Evolutionary conservation across 202 grass and related monocot species (phyloP).

Genomic region (Schoenoplectus tabernaemontani): DNA sequence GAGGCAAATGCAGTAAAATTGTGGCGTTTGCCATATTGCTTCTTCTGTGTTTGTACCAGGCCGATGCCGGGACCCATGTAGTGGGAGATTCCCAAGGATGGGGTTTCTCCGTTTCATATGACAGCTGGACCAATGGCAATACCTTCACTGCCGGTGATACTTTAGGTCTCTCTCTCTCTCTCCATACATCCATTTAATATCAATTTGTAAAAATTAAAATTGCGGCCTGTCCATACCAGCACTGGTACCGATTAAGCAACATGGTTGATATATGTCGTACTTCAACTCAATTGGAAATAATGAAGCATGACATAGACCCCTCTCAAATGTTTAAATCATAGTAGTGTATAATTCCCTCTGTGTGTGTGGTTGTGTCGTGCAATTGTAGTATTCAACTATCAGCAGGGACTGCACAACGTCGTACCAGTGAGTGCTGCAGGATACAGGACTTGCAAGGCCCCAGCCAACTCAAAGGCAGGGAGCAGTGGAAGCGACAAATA

Average conservation of each 20-base stretch:
- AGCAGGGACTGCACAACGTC: constrained; percentile 36
- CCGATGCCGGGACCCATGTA: constrained; percentile 30
- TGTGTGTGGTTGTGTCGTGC: background rate
- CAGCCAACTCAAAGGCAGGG: constrained; percentile 1
- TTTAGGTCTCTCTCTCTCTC: constrained; percentile 27
- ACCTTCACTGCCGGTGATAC: constrained; percentile 39
- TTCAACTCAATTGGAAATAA: background rate
- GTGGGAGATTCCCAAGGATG: constrained; percentile 54
- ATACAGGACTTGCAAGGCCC: constrained; percentile 37
- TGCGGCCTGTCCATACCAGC: background rate
- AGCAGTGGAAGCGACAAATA: constrained; percentile 24
- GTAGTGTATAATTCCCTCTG: background rate
- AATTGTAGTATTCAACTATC: constrained; percentile 58
- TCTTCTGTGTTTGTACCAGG: constrained; percentile 13
- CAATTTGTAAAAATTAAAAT: background rate
- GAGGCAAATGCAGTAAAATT: constrained; percentile 24
- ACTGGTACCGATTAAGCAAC: background rate
- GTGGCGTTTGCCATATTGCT: constrained; percentile 19
- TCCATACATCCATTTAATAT: background rate
- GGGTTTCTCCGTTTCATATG: constrained; percentile 49
- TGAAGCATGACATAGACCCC: constrained; percentile 13
- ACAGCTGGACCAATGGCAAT: constrained; percentile 35
- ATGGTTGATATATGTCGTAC: background rate
- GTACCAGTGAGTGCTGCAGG: constrained; percentile 28
- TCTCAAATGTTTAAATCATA: background rate